Evolutionary conservation across 176 grass and related monocot species (phyloP).

Genomic region (Bothriochloa decipiens): DNA sequence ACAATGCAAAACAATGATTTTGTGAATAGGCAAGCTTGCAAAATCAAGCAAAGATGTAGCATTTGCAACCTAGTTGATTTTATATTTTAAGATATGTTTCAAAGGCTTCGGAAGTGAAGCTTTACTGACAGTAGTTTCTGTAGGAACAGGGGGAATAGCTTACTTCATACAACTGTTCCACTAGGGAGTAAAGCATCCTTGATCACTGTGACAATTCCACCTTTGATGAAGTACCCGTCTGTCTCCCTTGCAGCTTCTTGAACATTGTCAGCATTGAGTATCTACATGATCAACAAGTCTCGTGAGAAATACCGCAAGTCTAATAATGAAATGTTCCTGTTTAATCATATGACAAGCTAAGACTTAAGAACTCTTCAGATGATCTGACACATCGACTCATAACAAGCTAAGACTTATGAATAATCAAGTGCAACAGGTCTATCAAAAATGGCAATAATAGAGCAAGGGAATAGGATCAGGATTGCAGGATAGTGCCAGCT

Average conservation of each 20-base stretch:
- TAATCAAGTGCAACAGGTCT: constrained; percentile 10
- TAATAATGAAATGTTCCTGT: not conserved
- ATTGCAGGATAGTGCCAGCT: not conserved
- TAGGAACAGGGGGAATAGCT: not conserved
- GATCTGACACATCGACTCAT: not conserved
- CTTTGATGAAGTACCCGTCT: constrained; percentile 97
- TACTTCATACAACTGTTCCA: constrained; percentile 81
- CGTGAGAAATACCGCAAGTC: constrained; percentile 2
- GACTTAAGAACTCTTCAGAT: not conserved
- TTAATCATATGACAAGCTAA: constrained; percentile 13
- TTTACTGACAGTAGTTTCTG: constrained; percentile 2
- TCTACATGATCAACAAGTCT: constrained; percentile 50
- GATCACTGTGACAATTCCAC: constrained; percentile 88
- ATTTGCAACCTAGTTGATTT: constrained; percentile 33
- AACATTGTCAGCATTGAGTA: constrained; percentile 80
- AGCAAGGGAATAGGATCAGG: not conserved
- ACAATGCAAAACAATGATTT: constrained; percentile 1
- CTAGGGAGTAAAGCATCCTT: constrained; percentile 93
- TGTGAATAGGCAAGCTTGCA: not conserved
- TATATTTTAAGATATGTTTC: not conserved
- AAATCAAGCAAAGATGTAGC: not conserved
- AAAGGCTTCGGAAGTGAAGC: not conserved
- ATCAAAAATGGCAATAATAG: not conserved
- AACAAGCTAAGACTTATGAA: not conserved
- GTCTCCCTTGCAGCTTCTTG: constrained; percentile 93